These are phyloP conservation scores for Lactarius psammicola DNA, from an alignment of 768 basidiomycete genomes.

Conservation along the genomic window DNA sequence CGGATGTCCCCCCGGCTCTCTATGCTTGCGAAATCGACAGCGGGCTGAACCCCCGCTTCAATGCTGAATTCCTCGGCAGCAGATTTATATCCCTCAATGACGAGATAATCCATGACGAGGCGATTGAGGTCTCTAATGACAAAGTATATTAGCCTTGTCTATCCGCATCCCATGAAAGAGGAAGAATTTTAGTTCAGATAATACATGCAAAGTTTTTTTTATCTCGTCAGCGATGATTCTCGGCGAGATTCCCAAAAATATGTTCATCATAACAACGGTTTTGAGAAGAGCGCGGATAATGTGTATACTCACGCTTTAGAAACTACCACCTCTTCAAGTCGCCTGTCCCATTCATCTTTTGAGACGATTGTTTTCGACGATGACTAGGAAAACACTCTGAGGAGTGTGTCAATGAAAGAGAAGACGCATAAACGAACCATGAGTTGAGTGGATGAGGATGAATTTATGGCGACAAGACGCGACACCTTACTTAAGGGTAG, in stretches of 20 bases:
- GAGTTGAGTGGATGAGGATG: background rate
- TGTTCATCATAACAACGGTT: conserved; percentile 54
- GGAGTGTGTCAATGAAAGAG: conserved; percentile 3
- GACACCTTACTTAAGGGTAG: conserved; percentile 17
- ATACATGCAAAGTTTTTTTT: conserved; percentile 74
- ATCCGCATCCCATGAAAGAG: conserved; percentile 30
- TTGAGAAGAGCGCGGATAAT: conserved; percentile 22
- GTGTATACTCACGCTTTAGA: conserved; percentile 78
- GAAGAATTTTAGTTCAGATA: conserved; percentile 60
- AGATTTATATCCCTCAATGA: conserved; percentile 95
- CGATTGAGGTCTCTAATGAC: conserved; percentile 82
- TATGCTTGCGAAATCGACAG: conserved; percentile 88
- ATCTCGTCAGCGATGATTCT: conserved; percentile 60
- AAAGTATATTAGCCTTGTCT: conserved; percentile 28
- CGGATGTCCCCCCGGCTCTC: conserved; percentile 93
- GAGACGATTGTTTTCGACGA: conserved; percentile 57
- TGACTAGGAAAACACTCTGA: conserved; percentile 29
- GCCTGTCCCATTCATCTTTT: conserved; percentile 85
- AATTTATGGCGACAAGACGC: conserved; percentile 4
- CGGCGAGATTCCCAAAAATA: conserved; percentile 99
- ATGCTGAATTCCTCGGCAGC: conserved; percentile 93
- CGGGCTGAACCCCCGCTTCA: conserved; percentile 73
- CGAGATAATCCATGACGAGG: conserved; percentile 95
- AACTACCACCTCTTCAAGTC: conserved; percentile 77
- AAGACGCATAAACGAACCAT: conserved; percentile 31